Conservation (phyloP, 768 basidiomycete genomes). For the Leccinum pellstonianum region DNA sequence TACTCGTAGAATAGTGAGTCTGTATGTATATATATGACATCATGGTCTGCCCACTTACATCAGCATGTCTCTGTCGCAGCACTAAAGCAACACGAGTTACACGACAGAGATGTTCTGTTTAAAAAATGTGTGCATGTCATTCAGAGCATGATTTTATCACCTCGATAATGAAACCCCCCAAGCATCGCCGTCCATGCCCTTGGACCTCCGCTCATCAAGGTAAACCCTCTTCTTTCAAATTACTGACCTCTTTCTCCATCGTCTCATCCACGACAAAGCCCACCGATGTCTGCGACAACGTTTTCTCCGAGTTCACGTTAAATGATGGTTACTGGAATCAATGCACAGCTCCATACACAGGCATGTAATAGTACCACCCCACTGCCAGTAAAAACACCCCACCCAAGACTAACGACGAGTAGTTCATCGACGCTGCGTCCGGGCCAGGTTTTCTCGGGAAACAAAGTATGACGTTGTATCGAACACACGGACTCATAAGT, state of each 20-base stretch:
- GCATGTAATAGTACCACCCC: constrained; percentile 60
- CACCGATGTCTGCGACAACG: background rate
- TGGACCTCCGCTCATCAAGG: background rate
- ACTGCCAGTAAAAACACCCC: constrained; percentile 57
- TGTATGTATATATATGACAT: too few relatives aligned
- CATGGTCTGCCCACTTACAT: too few relatives aligned
- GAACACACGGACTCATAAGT: background rate
- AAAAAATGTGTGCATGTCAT: too few relatives aligned
- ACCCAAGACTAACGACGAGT: constrained; percentile 63
- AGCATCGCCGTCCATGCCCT: too few relatives aligned
- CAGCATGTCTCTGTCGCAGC: too few relatives aligned
- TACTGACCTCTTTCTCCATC: background rate
- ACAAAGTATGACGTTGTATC: constrained; percentile 44
- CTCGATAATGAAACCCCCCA: too few relatives aligned
- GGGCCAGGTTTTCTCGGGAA: constrained; percentile 56
- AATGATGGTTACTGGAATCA: constrained; percentile 67
- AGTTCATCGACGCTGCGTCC: constrained; percentile 58
- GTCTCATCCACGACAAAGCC: background rate
- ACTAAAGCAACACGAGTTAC: too few relatives aligned
- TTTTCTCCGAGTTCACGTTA: constrained; percentile 35
- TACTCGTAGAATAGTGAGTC: too few relatives aligned
- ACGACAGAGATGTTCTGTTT: too few relatives aligned
- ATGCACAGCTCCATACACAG: constrained; percentile 63
- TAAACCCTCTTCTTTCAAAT: background rate
- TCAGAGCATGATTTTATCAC: too few relatives aligned